Conservation (phyloP, 306 rosid genomes). For the Dalbergia cochinchinensis region DNA sequence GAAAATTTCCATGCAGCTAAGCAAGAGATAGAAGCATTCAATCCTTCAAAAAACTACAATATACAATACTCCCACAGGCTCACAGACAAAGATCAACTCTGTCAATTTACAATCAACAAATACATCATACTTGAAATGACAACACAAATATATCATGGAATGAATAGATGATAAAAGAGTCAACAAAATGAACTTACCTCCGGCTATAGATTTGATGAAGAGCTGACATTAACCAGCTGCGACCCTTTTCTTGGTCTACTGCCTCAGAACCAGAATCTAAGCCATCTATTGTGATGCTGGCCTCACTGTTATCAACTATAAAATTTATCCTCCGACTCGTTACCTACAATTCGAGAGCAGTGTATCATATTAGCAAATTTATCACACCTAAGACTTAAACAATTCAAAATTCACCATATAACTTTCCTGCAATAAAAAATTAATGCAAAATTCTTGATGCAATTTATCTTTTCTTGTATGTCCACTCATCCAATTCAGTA, state of each 20-base stretch:
- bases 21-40: slow-evolving; percentile 18
- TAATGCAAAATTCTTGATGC: slow-evolving; percentile 21
- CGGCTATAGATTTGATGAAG: slow-evolving; percentile 94
- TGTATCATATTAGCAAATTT: slow-evolving; percentile 37
- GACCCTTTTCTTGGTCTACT: slow-evolving; percentile 74
- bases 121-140: neutral
- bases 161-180: slow-evolving; percentile 16
- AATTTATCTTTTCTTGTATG: neutral
- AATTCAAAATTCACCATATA: slow-evolving; percentile 9
- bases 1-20: slow-evolving; percentile 10
- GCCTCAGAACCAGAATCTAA: slow-evolving; percentile 53
- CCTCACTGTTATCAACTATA: slow-evolving; percentile 76
- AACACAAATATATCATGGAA: slow-evolving; percentile 35
- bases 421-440: slow-evolving; percentile 2
- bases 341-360: slow-evolving; percentile 60
- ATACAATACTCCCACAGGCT: neutral
- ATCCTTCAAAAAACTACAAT: slow-evolving; percentile 9
- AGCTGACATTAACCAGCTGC: slow-evolving; percentile 86
- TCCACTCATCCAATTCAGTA: slow-evolving; percentile 20
- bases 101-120: slow-evolving; percentile 16
- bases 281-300: slow-evolving; percentile 54
- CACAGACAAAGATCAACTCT: slow-evolving; percentile 27
- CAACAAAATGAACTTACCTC: slow-evolving; percentile 61
- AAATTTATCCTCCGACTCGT: slow-evolving; percentile 89
- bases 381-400: slow-evolving; percentile 28